Conservation (phyloP, 192 early-diverging fungal genomes). For the Polychytrium aggregatum region DNA sequence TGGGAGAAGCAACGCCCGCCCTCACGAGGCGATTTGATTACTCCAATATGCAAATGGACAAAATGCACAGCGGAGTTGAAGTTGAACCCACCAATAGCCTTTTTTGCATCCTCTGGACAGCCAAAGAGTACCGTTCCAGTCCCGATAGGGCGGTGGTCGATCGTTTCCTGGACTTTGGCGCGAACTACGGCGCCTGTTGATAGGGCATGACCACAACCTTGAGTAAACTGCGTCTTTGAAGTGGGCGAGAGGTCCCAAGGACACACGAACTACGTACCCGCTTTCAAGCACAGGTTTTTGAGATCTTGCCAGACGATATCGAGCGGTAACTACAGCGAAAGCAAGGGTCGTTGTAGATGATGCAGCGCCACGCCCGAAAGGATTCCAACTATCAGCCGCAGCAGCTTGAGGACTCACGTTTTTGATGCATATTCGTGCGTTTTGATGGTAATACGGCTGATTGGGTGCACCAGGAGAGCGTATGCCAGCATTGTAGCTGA, state of each 20-base stretch:
- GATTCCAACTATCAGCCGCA: constrained; percentile 54
- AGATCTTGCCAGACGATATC: constrained; percentile 75
- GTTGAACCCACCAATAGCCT: constrained; percentile 62
- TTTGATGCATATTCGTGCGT: no score
- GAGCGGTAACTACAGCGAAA: constrained; percentile 40
- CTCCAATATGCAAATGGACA: constrained; percentile 8
- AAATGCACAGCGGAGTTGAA: background rate
- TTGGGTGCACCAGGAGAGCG: no score
- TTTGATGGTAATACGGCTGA: no score
- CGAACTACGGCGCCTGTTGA: constrained; percentile 48
- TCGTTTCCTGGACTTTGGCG: constrained; percentile 54
- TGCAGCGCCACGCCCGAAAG: constrained; percentile 28
- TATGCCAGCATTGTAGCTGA: constrained; percentile 12
- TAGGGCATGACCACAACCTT: no score
- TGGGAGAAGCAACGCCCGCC: background rate
- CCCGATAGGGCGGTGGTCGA: constrained; percentile 57
- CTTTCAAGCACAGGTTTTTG: constrained; percentile 72
- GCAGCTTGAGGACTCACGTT: no score
- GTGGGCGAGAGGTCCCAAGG: no score
- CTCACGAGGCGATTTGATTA: background rate
- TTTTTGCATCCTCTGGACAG: constrained; percentile 42
- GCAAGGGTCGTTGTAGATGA: no score
- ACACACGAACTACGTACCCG: constrained; percentile 39
- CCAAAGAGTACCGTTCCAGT: constrained; percentile 68
- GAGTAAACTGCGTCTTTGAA: no score